Conservation (phyloP, 2,329 filamentous ascomycete genomes). For the Coniella lustricola region DNA sequence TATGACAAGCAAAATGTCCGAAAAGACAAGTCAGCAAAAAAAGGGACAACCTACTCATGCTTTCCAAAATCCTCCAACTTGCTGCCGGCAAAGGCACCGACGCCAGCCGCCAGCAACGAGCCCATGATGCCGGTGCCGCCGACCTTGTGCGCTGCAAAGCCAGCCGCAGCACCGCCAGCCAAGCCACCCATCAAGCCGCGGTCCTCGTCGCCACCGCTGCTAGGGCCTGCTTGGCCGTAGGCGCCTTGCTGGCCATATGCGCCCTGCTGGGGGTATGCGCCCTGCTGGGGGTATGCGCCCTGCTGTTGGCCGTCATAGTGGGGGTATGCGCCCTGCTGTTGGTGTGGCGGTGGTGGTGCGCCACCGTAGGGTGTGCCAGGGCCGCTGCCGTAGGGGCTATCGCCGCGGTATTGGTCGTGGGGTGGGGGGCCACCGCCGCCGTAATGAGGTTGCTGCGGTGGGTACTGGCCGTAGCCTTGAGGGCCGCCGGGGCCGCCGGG, state of each 20-base stretch:
- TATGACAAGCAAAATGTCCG: not conserved
- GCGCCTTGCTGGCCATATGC: conserved; percentile 4
- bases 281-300: not conserved
- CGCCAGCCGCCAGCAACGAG: conserved; percentile 33
- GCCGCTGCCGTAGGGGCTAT: not conserved
- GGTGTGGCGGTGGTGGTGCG: conserved; percentile 12
- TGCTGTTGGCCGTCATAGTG: not conserved
- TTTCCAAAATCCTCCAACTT: conserved; percentile 34
- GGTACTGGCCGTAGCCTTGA: conserved; percentile 2
- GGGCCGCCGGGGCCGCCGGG: conserved; percentile 17
- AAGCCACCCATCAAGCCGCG: conserved; percentile 49
- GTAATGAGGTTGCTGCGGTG: conserved; percentile 20
- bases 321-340: not conserved
- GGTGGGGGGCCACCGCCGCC: conserved; percentile 15
- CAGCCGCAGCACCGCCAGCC: conserved; percentile 46
- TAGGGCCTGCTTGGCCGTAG: conserved; percentile 8
- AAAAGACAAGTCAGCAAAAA: too few relatives aligned
- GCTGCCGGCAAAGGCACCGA: conserved; percentile 50
- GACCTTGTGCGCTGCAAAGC: conserved; percentile 45
- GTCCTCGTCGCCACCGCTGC: conserved; percentile 33
- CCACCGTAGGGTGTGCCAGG: too few relatives aligned
- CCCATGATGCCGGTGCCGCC: conserved; percentile 24
- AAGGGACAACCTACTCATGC: conserved; percentile 32
- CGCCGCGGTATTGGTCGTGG: conserved; percentile 1
- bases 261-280: not conserved